Conservation (phyloP, 306 rosid genomes). For the Cucumis cinereus region DNA sequence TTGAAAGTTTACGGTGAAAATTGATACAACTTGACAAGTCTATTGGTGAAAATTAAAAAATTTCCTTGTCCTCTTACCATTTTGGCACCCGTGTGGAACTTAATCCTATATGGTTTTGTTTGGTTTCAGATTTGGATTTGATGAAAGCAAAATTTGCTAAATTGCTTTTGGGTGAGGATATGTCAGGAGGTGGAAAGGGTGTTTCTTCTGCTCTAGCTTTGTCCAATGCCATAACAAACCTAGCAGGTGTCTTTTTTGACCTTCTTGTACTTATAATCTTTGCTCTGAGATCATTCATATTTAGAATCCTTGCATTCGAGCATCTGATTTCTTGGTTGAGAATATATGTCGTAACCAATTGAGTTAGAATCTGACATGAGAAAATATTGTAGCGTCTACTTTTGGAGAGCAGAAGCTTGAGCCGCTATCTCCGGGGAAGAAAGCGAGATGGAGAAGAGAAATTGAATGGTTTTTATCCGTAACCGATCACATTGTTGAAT, state of each 20-base stretch:
- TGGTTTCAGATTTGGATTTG: conserved; percentile 48
- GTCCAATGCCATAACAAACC: conserved; percentile 86
- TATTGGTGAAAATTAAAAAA: too few relatives aligned
- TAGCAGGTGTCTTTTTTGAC: conserved; percentile 45
- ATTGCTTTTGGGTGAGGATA: conserved; percentile 90
- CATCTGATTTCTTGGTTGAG: neutral
- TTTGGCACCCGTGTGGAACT: neutral
- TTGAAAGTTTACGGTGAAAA: too few relatives aligned
- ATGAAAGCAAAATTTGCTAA: conserved; percentile 77
- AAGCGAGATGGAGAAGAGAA: conserved; percentile 76
- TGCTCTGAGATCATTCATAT: neutral
- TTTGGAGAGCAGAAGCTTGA: conserved; percentile 74
- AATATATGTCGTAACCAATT: neutral
- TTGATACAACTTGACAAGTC: too few relatives aligned
- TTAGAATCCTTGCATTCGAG: neutral
- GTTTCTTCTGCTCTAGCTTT: conserved; percentile 91
- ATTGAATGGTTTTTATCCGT: conserved; percentile 82
- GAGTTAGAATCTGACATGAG: neutral
- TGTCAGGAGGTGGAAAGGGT: conserved; percentile 98
- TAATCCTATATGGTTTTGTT: neutral
- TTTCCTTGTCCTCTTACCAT: neutral
- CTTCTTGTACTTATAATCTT: neutral
- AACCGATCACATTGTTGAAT: conserved; percentile 81
- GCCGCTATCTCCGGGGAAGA: conserved; percentile 59
- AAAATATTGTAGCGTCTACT: conserved; percentile 51